Base-by-base conservation (phyloP, 2,329 filamentous ascomycete genomes). In the Cephalotrichum gorgonifer region DNA sequence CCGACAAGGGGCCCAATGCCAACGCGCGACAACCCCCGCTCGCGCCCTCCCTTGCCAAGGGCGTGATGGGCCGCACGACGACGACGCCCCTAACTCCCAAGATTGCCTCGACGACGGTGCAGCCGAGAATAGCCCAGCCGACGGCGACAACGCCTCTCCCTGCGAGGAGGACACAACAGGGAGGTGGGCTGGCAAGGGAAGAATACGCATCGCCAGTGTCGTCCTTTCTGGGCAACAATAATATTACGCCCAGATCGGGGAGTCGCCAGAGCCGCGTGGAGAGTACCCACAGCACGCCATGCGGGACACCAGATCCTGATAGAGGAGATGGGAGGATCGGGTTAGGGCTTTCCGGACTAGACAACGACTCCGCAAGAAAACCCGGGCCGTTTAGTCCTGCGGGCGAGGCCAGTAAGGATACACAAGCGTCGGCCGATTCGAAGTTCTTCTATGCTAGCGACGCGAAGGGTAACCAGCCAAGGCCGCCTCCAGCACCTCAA, bases 391-490 rank as follows among this genome's bases (percentile, higher is more conserved):
- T 74, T 51, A 67, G 60, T 54, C 60, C 71, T 6, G 58, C 62
- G 12, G 63, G 64, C 30, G 66, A 71, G 15, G n/a, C 28, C 25
- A 9, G 5, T 17, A 31, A 31, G 17, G 46, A 42, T 26, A 41
- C 47, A 9, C 52, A 51, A 20, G 45, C 52, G 56, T 63, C 58
- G 57, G 56, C 60, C 20, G 75, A 78, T 47, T 68, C 83, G 48
- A 91, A 88, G 69, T 97, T 97, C 74, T 96, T 98, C 64, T 90
- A 94, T 62, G 93, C 90, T 26, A 88, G 83, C 62, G 88, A 95
- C 56, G 85, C 77, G 35, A 83, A 78, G 56, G 65, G 71, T 22
- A 55, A 59, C 47, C 60, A 63, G 55, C 63, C 58, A 47, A 57
- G 60, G 46, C 59, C 68, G 26, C 66, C 67, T 28, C 68, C 67